phyloP scores from a whole-genome alignment of 1,284 basidiomycete species.

The Papiliotrema nemorosa region DNA sequence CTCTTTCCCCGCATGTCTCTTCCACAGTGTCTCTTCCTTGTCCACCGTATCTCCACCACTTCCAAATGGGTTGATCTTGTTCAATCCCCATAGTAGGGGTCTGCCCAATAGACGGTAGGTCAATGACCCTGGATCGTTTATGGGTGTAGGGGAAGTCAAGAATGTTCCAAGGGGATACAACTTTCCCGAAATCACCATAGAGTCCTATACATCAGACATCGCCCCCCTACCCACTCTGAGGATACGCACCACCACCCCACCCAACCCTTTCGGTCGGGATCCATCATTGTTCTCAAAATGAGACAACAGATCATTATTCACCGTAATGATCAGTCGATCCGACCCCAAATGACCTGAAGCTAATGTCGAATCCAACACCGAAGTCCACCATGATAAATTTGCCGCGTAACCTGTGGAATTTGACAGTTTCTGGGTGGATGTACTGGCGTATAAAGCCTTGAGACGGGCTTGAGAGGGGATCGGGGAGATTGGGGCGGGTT shows the following conservation, averaged over 20 bases:
- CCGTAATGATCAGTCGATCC: constrained; percentile 63
- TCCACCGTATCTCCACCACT: constrained; percentile 53
- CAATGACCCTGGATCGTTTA: constrained; percentile 67
- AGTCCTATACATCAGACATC: constrained; percentile 23
- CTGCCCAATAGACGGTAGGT: constrained; percentile 68
- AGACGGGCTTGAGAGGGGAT: constrained; percentile 57
- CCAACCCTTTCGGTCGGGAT: constrained; percentile 69
- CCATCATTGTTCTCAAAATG: constrained; percentile 52
- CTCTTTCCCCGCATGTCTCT: constrained; percentile 58
- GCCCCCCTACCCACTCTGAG: neutral
- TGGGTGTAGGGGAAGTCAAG: constrained; percentile 58
- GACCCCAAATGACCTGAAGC: constrained; percentile 57
- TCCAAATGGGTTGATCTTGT: constrained; percentile 66
- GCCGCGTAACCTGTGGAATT: constrained; percentile 78
- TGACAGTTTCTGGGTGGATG: constrained; percentile 73
- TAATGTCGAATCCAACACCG: constrained; percentile 63
- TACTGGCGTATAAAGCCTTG: constrained; percentile 81
- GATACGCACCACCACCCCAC: constrained; percentile 71
- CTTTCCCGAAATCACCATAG: constrained; percentile 14
- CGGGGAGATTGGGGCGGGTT: constrained; percentile 29
- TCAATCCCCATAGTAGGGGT: constrained; percentile 80
- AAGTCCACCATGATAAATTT: constrained; percentile 83
- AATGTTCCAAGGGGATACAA: constrained; percentile 61
- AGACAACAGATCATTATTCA: constrained; percentile 60
- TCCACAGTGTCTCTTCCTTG: constrained; percentile 65